Base-by-base conservation (phyloP, 73 alveolate genomes). In the Durusdinium trenchii region DNA sequence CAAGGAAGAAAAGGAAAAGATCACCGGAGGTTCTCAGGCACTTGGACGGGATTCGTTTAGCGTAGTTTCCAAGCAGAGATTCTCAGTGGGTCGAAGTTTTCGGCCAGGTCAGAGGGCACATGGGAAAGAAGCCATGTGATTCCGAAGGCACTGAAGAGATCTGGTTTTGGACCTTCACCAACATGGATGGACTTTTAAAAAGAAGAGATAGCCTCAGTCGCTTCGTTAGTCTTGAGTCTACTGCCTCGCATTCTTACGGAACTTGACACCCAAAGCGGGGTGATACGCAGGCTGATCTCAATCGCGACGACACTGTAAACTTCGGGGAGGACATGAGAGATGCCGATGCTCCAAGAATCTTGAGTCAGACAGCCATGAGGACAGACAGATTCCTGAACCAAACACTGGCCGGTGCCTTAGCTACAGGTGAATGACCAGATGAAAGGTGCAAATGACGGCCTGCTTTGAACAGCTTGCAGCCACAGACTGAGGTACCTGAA, bases 71-170 rank as follows among this genome's bases (percentile, higher is more conserved):
- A 9, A 54, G 9, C 64, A 54, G 64, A 12, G 9, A 54, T 54
- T 9, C 20, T 20, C 20, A 9, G 20, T 12, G 64, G 64, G 9
- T 20, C 64, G 64, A 9, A 12, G 9, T 20, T 20, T n/a, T 67
- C 85, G 6, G 42, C 7, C 89, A 91, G 98, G 98, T 47, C 98
- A 4, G 89, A 67, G n/a, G n/a, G n/a, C 78, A 76, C 81, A 23
- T 91, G 98, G 98, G 98, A 91, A 32, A 67, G 60, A 57, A 91
- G 98, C 76, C 98, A 91, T 36, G 98, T 91, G 79, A 75, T 91
- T 28, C 98, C 98, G 40, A 91, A 91, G 98, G 94, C 75, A 3
- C 12, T 6, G 64, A 38, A 36, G 38, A 40, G 46, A 45, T 46
- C 16, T 28, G 36, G 18, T 42, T 67, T n/a, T 32, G 43, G 36